A percentile compares a stretch with the other conserved stretches of the same genome.
phyloP scores from a whole-genome alignment of 2,329 filamentous ascomycete species.

The Colletotrichum lupini region DNA sequence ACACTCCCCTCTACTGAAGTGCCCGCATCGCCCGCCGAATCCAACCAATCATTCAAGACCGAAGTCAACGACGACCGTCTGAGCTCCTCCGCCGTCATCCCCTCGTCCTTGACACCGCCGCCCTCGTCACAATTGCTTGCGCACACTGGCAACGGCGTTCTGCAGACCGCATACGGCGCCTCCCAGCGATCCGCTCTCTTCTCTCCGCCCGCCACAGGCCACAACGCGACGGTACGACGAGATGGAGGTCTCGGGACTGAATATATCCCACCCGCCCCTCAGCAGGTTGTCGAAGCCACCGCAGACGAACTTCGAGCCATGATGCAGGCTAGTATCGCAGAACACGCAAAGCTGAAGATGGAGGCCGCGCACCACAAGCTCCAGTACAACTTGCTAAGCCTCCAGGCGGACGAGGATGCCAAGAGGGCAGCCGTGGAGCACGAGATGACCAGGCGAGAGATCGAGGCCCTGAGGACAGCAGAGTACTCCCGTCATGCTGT shows the following conservation, averaged over 20 bases:
- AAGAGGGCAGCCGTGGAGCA: slow-evolving; percentile 92
- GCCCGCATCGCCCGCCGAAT: slow-evolving; percentile 63
- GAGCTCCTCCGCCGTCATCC: slow-evolving; percentile 58
- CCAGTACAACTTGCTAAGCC: slow-evolving; percentile 84
- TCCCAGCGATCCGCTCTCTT: slow-evolving; percentile 62
- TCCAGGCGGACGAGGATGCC: slow-evolving; percentile 86
- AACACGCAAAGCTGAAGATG: slow-evolving; percentile 76
- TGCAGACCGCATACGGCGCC: slow-evolving; percentile 44
- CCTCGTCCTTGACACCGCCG: slow-evolving; percentile 68
- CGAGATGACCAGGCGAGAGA: slow-evolving; percentile 88
- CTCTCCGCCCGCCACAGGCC: slow-evolving; percentile 64
- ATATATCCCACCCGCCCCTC: slow-evolving; percentile 58
- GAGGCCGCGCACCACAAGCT: slow-evolving; percentile 91
- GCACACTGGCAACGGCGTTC: slow-evolving; percentile 41
- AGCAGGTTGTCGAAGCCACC: slow-evolving; percentile 64
- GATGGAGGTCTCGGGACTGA: slow-evolving; percentile 44
- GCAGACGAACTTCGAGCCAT: slow-evolving; percentile 67
- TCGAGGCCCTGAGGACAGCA: slow-evolving; percentile 82
- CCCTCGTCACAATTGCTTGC: slow-evolving; percentile 63
- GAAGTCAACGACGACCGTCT: slow-evolving; percentile 60
- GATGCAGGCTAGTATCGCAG: slow-evolving; percentile 64
- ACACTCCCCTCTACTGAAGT: slow-evolving; percentile 69
- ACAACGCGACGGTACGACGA: slow-evolving; percentile 45
- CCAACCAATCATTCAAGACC: slow-evolving; percentile 59
- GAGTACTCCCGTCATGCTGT: slow-evolving; percentile 75